Conservation (phyloP, 192 early-diverging fungal genomes). For the Phlyctochytrium planicorne region DNA sequence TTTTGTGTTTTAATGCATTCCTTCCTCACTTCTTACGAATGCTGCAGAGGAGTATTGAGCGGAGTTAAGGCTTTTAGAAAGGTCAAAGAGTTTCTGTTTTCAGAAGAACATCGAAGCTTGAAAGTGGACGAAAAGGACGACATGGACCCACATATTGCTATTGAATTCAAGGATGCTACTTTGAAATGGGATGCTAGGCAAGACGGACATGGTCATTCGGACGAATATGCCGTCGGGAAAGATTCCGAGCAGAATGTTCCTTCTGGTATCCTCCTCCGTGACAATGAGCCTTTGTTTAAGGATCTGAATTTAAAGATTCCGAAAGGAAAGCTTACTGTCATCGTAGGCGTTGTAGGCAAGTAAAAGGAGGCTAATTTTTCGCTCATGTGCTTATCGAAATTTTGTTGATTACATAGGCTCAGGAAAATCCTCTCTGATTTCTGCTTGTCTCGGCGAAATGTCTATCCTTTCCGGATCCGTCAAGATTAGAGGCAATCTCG, state of each 20-base stretch:
- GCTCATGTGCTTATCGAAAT: background rate
- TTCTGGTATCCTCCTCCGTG: background rate
- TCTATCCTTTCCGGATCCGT: conserved; percentile 24
- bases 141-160: background rate
- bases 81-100: background rate
- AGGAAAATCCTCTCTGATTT: conserved; percentile 66
- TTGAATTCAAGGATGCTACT: conserved; percentile 14
- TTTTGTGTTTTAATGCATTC: background rate
- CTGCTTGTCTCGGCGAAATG: conserved; percentile 70
- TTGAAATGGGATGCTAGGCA: conserved; percentile 24
- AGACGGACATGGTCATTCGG: background rate
- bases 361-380: background rate
- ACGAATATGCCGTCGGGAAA: background rate
- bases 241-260: background rate
- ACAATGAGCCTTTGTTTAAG: conserved; percentile 41
- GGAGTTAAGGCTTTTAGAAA: background rate
- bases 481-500: conserved; percentile 43
- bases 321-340: conserved; percentile 65
- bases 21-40: background rate
- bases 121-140: background rate
- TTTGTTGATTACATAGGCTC: conserved; percentile 69
- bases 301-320: conserved; percentile 71
- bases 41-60: background rate
- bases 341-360: conserved; percentile 72
- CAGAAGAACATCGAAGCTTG: background rate